Evolutionary conservation across 1,139 yeast species (phyloP).

Genomic region (Williopsis jadinii): DNA sequence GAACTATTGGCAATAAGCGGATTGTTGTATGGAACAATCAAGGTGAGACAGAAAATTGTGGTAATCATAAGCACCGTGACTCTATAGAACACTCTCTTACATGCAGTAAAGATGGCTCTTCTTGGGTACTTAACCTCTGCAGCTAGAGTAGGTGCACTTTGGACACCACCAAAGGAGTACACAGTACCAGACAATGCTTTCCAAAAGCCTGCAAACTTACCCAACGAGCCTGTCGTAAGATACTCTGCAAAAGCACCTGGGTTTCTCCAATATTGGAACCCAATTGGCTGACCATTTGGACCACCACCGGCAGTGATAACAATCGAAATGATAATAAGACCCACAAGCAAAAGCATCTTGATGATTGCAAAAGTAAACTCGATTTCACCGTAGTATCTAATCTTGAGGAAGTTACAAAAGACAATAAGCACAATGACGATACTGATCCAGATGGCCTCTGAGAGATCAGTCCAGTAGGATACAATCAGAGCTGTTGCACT

Average conservation of each 20-base stretch:
- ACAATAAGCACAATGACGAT: conserved; percentile 37
- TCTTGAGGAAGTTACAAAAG: conserved; percentile 37
- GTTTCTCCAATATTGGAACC: conserved; percentile 50
- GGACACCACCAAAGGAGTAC: conserved; percentile 40
- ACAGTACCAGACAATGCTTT: conserved; percentile 34
- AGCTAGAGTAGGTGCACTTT: conserved; percentile 37
- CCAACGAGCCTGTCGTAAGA: conserved; percentile 41
- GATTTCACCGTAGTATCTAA: conserved; percentile 44
- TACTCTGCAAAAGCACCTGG: conserved; percentile 49
- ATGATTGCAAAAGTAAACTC: conserved; percentile 41
- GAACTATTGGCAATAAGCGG: conserved; percentile 30
- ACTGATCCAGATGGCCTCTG: conserved; percentile 40
- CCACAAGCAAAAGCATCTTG: conserved; percentile 41
- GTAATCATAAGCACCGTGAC: conserved; percentile 37
- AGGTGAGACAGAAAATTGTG: conserved; percentile 37
- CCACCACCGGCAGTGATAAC: conserved; percentile 57
- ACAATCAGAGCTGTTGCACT: conserved; percentile 64
- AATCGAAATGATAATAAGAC: conserved; percentile 42
- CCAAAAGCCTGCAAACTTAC: conserved; percentile 41
- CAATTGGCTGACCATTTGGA: conserved; percentile 47
- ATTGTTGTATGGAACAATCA: conserved; percentile 41
- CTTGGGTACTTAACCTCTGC: conserved; percentile 46
- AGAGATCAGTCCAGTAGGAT: conserved; percentile 46
- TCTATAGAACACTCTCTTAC: conserved; percentile 40
- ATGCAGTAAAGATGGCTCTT: conserved; percentile 39